Evolutionary conservation across 352 stramenopile species (phyloP).

Genomic region (Globisporangium rhizosaccharum): DNA sequence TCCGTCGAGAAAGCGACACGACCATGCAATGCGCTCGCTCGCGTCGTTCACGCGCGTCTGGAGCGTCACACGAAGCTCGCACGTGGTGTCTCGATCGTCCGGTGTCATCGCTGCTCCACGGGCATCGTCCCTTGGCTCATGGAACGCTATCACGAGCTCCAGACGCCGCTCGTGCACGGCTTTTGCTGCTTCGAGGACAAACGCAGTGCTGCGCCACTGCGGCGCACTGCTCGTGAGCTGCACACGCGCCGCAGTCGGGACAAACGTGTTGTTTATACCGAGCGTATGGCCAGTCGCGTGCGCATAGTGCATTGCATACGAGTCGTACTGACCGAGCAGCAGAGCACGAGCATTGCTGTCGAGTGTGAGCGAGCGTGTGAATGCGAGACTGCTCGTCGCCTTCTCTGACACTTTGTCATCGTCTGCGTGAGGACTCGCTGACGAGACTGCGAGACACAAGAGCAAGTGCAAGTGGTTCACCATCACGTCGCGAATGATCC

Average conservation of each 20-base stretch:
- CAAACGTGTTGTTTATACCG: slow-evolving; percentile 2
- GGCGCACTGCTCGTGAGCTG: slow-evolving; percentile 17
- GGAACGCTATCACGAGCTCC: slow-evolving; percentile 20
- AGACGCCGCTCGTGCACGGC: slow-evolving; percentile 19
- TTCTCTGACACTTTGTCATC: not conserved
- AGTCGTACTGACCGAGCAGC: slow-evolving; percentile 28
- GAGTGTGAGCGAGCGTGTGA: slow-evolving; percentile 16
- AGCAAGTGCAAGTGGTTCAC: slow-evolving; percentile 78
- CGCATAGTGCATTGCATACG: slow-evolving; percentile 28
- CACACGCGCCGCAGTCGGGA: slow-evolving; percentile 32
- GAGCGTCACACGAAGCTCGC: slow-evolving; percentile 28
- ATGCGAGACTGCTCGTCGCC: slow-evolving; percentile 7
- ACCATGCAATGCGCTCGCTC: slow-evolving; percentile 33
- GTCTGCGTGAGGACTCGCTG: slow-evolving; percentile 19
- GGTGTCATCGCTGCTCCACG: not conserved
- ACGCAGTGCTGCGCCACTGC: slow-evolving; percentile 29
- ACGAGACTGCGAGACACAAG: slow-evolving; percentile 26
- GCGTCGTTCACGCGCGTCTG: slow-evolving; percentile 22
- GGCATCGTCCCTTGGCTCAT: not conserved
- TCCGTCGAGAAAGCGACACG: slow-evolving; percentile 20
- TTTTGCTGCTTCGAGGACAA: slow-evolving; percentile 43
- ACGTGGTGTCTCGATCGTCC: not conserved
- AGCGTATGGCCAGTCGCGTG: slow-evolving; percentile 14
- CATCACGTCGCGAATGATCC: slow-evolving; percentile 81
- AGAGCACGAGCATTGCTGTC: not conserved